These are phyloP conservation scores for Rhizophora mangle DNA, from an alignment of 345 rosid species.

Conservation along the genomic window DNA sequence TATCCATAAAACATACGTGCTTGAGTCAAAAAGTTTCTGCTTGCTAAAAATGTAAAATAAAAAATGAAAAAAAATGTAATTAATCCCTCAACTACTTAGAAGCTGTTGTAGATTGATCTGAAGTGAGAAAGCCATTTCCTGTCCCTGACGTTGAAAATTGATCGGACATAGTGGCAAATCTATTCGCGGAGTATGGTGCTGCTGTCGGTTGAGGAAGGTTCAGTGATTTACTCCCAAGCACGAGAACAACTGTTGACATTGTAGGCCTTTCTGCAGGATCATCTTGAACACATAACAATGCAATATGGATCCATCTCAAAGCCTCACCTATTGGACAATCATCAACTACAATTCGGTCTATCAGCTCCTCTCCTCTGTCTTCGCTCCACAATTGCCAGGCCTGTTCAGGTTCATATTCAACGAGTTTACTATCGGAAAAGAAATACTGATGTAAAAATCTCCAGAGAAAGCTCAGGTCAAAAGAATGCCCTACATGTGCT, in stretches of 20 bases:
- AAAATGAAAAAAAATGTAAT: not conserved
- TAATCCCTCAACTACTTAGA: constrained; percentile 11
- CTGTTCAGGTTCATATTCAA: constrained; percentile 21
- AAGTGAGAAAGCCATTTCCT: constrained; percentile 15
- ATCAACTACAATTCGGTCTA: constrained; percentile 27
- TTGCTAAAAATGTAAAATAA: not conserved
- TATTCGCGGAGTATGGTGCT: constrained; percentile 25
- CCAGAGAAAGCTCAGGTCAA: not conserved
- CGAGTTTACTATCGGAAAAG: not conserved
- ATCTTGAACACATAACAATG: constrained; percentile 47
- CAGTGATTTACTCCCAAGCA: constrained; percentile 43
- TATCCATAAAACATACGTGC: not conserved
- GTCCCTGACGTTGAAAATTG: constrained; percentile 19
- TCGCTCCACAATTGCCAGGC: constrained; percentile 46
- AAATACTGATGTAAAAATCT: not conserved
- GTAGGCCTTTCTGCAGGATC: constrained; percentile 41
- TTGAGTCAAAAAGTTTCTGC: not conserved
- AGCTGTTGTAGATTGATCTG: constrained; percentile 32
- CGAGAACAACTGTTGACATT: constrained; percentile 41
- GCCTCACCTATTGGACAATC: constrained; percentile 23
- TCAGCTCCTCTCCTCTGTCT: constrained; percentile 33
- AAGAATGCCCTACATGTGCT: constrained; percentile 29
- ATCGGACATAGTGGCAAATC: constrained; percentile 24
- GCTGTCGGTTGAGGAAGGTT: constrained; percentile 35
- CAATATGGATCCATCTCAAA: constrained; percentile 43